These are phyloP conservation scores for Fusarium sp. DNA, from an alignment of 2,329 filamentous ascomycete genomes.

Conservation along the genomic window DNA sequence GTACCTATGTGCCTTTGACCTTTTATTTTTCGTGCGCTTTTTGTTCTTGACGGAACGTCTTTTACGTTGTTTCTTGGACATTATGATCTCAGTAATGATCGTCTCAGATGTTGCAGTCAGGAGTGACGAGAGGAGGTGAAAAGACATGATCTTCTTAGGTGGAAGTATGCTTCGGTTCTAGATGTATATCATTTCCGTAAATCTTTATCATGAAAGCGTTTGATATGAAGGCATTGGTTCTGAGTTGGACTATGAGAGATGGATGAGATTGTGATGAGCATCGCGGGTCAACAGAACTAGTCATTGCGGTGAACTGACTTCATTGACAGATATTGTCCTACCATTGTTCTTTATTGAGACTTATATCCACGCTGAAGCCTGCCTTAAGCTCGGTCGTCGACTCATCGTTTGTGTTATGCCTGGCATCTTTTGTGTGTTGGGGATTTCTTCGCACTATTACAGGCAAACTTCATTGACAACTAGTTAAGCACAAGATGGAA, in stretches of 20 bases:
- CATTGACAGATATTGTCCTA: background rate
- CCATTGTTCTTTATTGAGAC: too few species aligned
- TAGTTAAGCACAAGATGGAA: too few species aligned
- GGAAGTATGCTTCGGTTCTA: background rate
- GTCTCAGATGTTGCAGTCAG: background rate
- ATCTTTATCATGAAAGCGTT: background rate
- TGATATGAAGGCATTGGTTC: background rate
- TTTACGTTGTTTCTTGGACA: too few species aligned
- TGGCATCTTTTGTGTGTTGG: background rate
- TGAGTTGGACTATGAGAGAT: background rate
- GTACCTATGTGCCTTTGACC: background rate
- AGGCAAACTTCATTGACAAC: background rate
- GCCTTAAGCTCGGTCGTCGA: background rate
- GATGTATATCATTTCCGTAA: background rate
- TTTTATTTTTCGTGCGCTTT: background rate
- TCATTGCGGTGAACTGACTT: background rate
- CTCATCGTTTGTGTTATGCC: background rate
- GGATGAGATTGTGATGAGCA: background rate
- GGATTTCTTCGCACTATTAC: background rate
- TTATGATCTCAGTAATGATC: background rate
- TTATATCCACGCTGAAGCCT: background rate
- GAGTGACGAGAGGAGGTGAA: accelerated
- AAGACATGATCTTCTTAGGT: background rate
- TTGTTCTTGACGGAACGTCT: background rate
- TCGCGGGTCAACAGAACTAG: background rate